These are phyloP conservation scores for Dictyostelium purpureum DNA, from an alignment of 78 protist species.

Conservation along the genomic window DNA sequence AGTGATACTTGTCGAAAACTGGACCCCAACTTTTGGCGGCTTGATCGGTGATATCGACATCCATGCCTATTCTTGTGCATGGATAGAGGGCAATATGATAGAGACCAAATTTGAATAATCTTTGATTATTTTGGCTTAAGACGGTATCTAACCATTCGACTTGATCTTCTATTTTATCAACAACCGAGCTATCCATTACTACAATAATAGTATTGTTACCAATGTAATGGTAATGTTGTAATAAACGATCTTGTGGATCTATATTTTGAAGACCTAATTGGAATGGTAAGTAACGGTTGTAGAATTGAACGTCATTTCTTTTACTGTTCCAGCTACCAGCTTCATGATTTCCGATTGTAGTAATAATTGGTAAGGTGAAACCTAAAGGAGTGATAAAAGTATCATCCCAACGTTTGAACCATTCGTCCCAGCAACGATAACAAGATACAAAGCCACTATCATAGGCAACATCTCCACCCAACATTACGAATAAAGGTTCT, in stretches of 20 bases:
- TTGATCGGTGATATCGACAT: neutral
- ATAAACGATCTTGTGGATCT: constrained; percentile 11
- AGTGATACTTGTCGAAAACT: constrained; percentile 45
- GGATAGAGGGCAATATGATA: constrained; percentile 79
- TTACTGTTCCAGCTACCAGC: constrained; percentile 38
- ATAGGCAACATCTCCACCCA: constrained; percentile 83
- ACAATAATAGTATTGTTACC: constrained; percentile 34
- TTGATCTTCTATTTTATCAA: neutral
- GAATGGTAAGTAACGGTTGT: constrained; percentile 31
- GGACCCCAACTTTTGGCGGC: constrained; percentile 52
- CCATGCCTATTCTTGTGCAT: constrained; percentile 15
- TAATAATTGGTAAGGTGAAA: constrained; percentile 35
- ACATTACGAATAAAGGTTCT: constrained; percentile 65
- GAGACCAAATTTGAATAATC: constrained; percentile 20
- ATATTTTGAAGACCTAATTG: constrained; percentile 28
- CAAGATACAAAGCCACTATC: constrained; percentile 54
- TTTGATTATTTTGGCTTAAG: neutral
- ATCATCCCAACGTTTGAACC: constrained; percentile 61
- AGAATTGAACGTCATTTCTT: constrained; percentile 15
- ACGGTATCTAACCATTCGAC: neutral
- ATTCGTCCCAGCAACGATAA: constrained; percentile 80
- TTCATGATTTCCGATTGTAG: constrained; percentile 79
- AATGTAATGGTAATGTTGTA: constrained; percentile 26
- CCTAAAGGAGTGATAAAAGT: constrained; percentile 34
- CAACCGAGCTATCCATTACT: constrained; percentile 24